Base-by-base conservation (phyloP, 179 eudicot genomes). In the Amaranthus tricolor region DNA sequence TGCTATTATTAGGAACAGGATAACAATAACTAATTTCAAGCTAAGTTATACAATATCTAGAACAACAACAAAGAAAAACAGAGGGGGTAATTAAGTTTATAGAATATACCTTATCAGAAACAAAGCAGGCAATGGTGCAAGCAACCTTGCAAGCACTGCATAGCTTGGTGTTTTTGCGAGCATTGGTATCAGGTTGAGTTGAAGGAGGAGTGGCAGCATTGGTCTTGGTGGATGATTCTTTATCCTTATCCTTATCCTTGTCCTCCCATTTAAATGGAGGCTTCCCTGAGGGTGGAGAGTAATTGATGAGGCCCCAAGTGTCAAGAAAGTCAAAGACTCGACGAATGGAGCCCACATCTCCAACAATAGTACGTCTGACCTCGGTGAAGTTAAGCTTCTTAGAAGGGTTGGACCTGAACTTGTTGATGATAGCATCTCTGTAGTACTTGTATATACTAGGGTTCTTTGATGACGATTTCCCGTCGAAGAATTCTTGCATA, bases 301-400 rank as follows among this genome's bases (percentile, higher is more conserved):
- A 95, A 82, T 95, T 95, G 50, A 95, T 86, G 79, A 95, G 85
- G 20, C 99, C 99, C 99, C 99, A 95, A 53, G 90, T 73, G 69
- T 95, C 99, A 20, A 93, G 78, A 76, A 95, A 95, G 79, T 95
- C 99, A 55, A 93, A 95, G 5, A 95, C 96, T 78, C 92, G 84
- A 43, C 95, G 76, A 55, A 95, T 84, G 0, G 97, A 86, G 10
- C 94, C 97, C n/a, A 91, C 96, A 51, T 95, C 99, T 8, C 99
- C 99, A 1, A 95, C 86, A 6, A 95, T 75, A 0, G 84, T 82
- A 81, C 90, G 79, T 9, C 99, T 77, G 20, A 84, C 92, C 80
- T 95, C 97, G 6, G 97, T 95, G 71, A 92, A 90, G 12, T 89
- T 85, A 6, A 93, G 80, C 75, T 90, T 95, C 20, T 77, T 67